These are phyloP conservation scores for Shiraia sp. DNA, from an alignment of 2,329 filamentous ascomycete species.

Conservation along the genomic window DNA sequence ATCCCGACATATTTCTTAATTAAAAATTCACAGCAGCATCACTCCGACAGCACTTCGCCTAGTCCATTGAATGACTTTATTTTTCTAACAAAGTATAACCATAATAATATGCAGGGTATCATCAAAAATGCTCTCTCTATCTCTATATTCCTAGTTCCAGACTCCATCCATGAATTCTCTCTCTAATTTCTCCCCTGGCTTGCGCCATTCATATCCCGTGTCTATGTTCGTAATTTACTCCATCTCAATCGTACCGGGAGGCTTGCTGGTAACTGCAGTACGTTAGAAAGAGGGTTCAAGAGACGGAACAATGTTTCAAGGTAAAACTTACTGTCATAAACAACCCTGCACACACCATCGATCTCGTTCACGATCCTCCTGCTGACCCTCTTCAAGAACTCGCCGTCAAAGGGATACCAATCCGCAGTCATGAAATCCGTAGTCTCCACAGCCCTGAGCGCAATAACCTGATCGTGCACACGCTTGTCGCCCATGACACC, in stretches of 20 bases:
- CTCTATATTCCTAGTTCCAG: conserved; percentile 2
- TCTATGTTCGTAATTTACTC: conserved; percentile 55
- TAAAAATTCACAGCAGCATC: background rate
- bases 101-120: conserved; percentile 26
- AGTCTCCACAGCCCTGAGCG: conserved; percentile 64
- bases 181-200: too few relatives aligned
- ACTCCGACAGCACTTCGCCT: conserved; percentile 26
- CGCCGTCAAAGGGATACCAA: conserved; percentile 66
- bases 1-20: too few relatives aligned
- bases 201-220: too few relatives aligned
- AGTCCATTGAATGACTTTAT: conserved; percentile 2
- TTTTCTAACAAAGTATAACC: background rate
- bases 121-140: conserved; percentile 29
- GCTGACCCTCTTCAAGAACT: conserved; percentile 67
- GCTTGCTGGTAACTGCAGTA: conserved; percentile 63
- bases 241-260: conserved; percentile 74
- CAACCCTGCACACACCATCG: conserved; percentile 70
- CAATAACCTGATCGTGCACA: conserved; percentile 65
- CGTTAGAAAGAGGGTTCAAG: conserved; percentile 19
- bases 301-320: too few relatives aligned
- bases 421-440: conserved; percentile 77
- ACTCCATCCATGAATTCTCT: background rate
- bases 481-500: conserved; percentile 73
- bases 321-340: conserved; percentile 66
- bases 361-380: conserved; percentile 76